Conservation (phyloP, 192 early-diverging fungal species). For the Backusella sp. region DNA sequence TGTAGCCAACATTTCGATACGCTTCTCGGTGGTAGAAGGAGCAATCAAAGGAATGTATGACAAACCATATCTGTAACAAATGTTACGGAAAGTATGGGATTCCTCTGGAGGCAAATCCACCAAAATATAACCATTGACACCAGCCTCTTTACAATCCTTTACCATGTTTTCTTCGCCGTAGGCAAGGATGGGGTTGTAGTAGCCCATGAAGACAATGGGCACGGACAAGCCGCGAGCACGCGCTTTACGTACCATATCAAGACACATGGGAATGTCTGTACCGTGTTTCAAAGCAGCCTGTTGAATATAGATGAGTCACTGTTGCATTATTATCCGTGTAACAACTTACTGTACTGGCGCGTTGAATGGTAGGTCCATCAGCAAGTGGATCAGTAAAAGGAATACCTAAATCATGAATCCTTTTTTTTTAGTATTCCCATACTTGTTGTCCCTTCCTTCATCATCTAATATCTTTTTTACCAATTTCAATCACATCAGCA, state of each 20-base stretch:
- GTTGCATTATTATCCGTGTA: not conserved
- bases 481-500: conserved; percentile 94
- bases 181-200: conserved; percentile 96
- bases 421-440: not conserved
- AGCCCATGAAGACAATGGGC: conserved; percentile 98
- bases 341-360: conserved; percentile 68
- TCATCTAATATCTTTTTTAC: conserved; percentile 37
- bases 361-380: conserved; percentile 97
- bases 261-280: conserved; percentile 78
- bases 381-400: conserved; percentile 98
- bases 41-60: conserved; percentile 60
- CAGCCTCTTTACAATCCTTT: conserved; percentile 77
- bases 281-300: conserved; percentile 78
- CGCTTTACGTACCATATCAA: conserved; percentile 78
- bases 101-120: conserved; percentile 99
- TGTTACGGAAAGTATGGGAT: conserved; percentile 78
- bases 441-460: not conserved
- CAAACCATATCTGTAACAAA: conserved; percentile 61
- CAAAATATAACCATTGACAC: conserved; percentile 94
- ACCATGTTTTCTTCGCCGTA: conserved; percentile 92
- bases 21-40: conserved; percentile 85
- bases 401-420: conserved; percentile 51
- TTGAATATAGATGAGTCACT: conserved; percentile 11
- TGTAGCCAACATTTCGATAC: conserved; percentile 74
- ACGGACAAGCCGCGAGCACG: conserved; percentile 79